phyloP scores from a whole-genome alignment of 495 filamentous ascomycete species.

The Aspergillus cavernicola region DNA sequence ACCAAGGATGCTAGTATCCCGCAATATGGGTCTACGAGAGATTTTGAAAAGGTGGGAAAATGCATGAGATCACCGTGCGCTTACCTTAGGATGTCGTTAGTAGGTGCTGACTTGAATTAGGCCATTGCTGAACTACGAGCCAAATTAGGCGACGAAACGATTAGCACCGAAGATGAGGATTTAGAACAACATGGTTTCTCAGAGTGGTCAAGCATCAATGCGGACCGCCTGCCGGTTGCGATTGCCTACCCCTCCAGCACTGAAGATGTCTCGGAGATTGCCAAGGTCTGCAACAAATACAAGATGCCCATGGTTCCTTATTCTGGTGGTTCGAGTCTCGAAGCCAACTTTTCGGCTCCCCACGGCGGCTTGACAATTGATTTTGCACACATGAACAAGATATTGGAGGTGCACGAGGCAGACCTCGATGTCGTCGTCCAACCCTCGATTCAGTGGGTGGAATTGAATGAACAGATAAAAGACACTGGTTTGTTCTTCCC shows the following conservation, averaged over 20 bases:
- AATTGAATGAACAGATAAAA: slow-evolving; percentile 75
- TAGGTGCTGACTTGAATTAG: slow-evolving; percentile 29
- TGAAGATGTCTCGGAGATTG: slow-evolving; percentile 74
- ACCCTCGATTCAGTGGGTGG: slow-evolving; percentile 87
- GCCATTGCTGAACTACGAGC: slow-evolving; percentile 59
- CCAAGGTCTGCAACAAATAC: slow-evolving; percentile 77
- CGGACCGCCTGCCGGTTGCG: slow-evolving; percentile 71
- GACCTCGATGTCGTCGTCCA: slow-evolving; percentile 94
- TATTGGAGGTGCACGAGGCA: slow-evolving; percentile 71
- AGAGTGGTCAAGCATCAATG: slow-evolving; percentile 84
- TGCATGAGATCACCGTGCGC: neutral
- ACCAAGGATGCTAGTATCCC: slow-evolving; percentile 19
- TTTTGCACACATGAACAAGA: slow-evolving; percentile 81
- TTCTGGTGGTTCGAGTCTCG: slow-evolving; percentile 81
- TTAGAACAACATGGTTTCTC: slow-evolving; percentile 79
- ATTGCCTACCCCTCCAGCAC: slow-evolving; percentile 77
- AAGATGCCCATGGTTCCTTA: slow-evolving; percentile 81
- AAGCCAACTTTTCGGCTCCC: slow-evolving; percentile 84
- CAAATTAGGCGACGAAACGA: slow-evolving; percentile 62
- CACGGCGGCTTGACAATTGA: slow-evolving; percentile 86
- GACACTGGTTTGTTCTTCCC: slow-evolving; percentile 83
- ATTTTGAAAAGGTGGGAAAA: slow-evolving; percentile 38
- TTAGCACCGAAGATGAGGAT: slow-evolving; percentile 82
- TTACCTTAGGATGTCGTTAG: neutral
- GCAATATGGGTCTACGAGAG: slow-evolving; percentile 37